Base-by-base conservation (phyloP, 2,329 filamentous ascomycete genomes). In the Bipolaris victoriae region DNA sequence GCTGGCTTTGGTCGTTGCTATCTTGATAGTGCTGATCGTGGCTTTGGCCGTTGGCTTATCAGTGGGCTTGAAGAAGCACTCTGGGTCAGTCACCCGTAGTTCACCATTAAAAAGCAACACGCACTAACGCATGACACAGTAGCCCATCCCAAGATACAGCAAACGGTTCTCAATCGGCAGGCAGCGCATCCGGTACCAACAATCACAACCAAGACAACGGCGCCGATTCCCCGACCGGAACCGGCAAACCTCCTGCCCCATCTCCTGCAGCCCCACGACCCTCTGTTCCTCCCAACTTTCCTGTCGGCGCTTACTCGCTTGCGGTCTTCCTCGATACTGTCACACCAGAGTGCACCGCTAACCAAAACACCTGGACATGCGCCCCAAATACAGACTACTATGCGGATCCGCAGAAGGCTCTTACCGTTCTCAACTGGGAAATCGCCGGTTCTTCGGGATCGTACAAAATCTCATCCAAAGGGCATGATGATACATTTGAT, bases 271-370 rank as follows among this genome's bases (percentile, higher is more conserved):
- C 70, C 5, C 48, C 61, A 3, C 61, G 59, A 1, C 43, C 68
- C 20, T 24, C 39, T 4, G 52, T 62, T 3, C 68, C 70, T 16
- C 61, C 69, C 11, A 70, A 75, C 51, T 89, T 89, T 65, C 88
- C 88, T 1, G 76, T 83, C 1, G 88, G 88, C 5, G 81, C 83
- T n/a, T 90, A 86, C 72, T 79, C 83, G 36, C 79, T 90, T 63
- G 78, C 82, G 6, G 86, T 86, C 20, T 83, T 83, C 57, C 83
- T 90, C 37, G 78, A 81, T 48, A 82, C 78, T 5, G 75, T 82
- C 2, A 75, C 77, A 15, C 82, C 84, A 6, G 79, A 79, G 47
- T 90, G 88, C 74, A 87, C 86, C 0, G 80, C 83, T 13, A 82
- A 85, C 63, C 62, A 83, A 0, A 75, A 79, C 4, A 86, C 86